Evolutionary conservation across 495 filamentous ascomycete genomes (phyloP), one percentile per base, ranked within the genome.

Genomic region (Eremomyces bilateralis): DNA sequence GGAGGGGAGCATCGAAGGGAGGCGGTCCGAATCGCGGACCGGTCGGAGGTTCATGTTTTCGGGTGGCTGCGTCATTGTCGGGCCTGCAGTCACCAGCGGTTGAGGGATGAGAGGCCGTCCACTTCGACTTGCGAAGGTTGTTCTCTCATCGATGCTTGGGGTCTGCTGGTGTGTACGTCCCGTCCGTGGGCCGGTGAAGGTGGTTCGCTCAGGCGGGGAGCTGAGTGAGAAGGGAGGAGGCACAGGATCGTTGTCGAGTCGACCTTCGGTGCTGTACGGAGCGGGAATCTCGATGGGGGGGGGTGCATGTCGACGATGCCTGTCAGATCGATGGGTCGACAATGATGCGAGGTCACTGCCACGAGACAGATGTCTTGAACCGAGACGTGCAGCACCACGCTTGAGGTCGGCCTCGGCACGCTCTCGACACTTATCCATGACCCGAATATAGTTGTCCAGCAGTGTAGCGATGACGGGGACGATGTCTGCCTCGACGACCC

Each of bases 401-500:
- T 62, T 59, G 25, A 58, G 62, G 35, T 76, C 72, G 20, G 59
- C 53, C 43, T 93, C 81, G 20, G 73, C 74, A 54, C 78, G 82
- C 41, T 84, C 77, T 34, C 81, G 76, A 39, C 76, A 76, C 48
- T 79, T 81, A 42, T 95, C 88, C 36, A 93, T 69, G 38, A 94
- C 82, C 52, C 88, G 79, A 59, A 93, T 81, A 58, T 97, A 95
- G 49, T 95, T 95, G 58, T 93, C 81, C 40, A 97, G 72, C 34
- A 97, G 93, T n/a, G 88, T 95, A 24, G 88, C 88, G 45, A 95
- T 93, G 37, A 97, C 90, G 8, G 88, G 88, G 1, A 97, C 88
- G 78, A 97, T 92, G 50, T 97, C 88, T 41, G 88, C 88, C 58
- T 97, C 88, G 16, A 97, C 88, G 0, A 97, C 85, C 41, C 88